A percentile compares a stretch with the other conserved stretches of the same genome.
Evolutionary conservation across 345 rosid genomes (phyloP).

Genomic region (Linum tenue): DNA sequence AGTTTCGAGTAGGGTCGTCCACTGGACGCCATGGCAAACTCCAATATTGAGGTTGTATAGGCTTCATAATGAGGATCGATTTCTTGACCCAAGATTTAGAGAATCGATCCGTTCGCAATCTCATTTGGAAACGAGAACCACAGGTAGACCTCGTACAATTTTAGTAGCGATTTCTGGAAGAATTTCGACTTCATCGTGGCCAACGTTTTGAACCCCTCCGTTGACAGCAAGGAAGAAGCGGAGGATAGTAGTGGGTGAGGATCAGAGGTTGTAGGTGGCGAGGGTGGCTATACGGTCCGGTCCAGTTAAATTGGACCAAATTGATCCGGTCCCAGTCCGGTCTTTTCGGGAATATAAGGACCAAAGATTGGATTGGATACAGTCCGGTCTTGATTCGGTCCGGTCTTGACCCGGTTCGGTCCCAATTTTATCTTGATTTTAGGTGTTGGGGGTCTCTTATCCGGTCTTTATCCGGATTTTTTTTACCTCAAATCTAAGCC

Average conservation of each 20-base stretch:
- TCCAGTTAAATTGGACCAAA: too few relatives aligned
- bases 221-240: constrained; percentile 19
- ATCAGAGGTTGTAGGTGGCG: constrained; percentile 62
- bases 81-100: constrained; percentile 57
- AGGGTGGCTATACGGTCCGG: too few relatives aligned
- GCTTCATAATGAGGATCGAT: constrained; percentile 15
- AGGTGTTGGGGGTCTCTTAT: too few relatives aligned
- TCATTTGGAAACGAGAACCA: constrained; percentile 85
- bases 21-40: constrained; percentile 88
- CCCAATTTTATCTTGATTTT: too few relatives aligned
- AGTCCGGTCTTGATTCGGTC: too few relatives aligned
- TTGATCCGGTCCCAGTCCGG: too few relatives aligned
- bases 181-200: constrained; percentile 61
- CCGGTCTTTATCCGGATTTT: too few relatives aligned
- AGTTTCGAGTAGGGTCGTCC: constrained; percentile 86
- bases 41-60: constrained; percentile 83
- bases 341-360: too few relatives aligned
- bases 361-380: too few relatives aligned
- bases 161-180: constrained; percentile 61
- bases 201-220: constrained; percentile 29
- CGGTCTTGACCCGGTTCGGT: too few relatives aligned
- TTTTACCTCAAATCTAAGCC: too few relatives aligned
- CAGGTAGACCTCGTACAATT: constrained; percentile 76
- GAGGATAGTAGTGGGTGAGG: constrained; percentile 50
- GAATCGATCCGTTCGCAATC: constrained; percentile 72